Base-by-base conservation (phyloP, 192 early-diverging fungal species). In the Backusella psychrophila region DNA sequence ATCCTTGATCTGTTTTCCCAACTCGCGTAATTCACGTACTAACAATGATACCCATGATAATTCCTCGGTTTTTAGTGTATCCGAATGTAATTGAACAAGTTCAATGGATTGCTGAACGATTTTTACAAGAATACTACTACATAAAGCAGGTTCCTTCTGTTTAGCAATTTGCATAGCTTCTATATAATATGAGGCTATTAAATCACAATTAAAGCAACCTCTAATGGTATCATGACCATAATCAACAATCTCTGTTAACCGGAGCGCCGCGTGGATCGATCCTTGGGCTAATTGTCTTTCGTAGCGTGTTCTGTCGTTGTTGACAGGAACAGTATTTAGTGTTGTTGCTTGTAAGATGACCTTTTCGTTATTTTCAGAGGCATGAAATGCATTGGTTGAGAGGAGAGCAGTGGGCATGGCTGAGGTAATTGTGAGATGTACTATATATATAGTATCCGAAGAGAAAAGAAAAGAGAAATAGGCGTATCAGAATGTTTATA, bases 1-100 rank as follows among this genome's bases (percentile, higher is more conserved):
- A 11, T 78, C 77, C 41, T 78, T 78, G 44, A 78, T 31, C n/a
- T 42, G 56, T n/a, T 78, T 78, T 15, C 69, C 77, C 29, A 72
- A 68, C 4, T 46, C 29, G 52, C 77, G 72, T 21, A 78, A 52
- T 23, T 69, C 52, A 12, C 33, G 41, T 1, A 71, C 59, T 35
- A 78, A 21, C 6, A 34, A 2, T 4, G 74, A 17, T 67, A 67
- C 8, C 63, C 74, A 66, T 5, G 63, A 8, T 6, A 44, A 6
- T 26, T 31, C 36, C 9, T 19, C 42, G 14, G 41, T 12, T n/a
- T 39, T 71, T 8, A 41, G 29, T 6, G 42, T 71, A 49, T 75
- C 39, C 29, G 29, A 66, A 46, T 75, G 74, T 21, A 38, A 66
- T 23, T 66, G 63, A 34, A 66, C 41, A 29, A 75, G 52, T 3